phyloP scores from a whole-genome alignment of 345 rosid species.

The Salix caprea region DNA sequence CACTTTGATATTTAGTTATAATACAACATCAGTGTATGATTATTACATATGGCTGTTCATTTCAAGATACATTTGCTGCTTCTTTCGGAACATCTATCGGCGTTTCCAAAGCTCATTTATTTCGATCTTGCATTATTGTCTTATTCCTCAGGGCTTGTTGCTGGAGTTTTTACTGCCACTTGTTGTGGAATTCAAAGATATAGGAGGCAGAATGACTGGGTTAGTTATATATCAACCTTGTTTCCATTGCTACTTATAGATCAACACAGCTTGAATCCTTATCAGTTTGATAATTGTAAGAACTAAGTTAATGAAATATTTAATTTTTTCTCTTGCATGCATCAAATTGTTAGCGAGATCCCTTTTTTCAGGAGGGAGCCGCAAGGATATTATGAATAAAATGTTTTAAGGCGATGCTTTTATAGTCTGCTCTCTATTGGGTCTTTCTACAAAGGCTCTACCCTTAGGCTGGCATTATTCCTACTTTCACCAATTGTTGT shows the following conservation, averaged over 20 bases:
- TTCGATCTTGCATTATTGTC: background rate
- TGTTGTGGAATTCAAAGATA: conserved; percentile 64
- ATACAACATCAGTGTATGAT: too few species aligned
- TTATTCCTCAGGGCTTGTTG: conserved; percentile 54
- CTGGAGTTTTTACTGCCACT: conserved; percentile 59
- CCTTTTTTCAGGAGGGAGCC: background rate
- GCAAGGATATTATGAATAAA: too few species aligned
- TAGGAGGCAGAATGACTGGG: conserved; percentile 68
- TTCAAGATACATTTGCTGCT: background rate
- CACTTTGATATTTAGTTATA: too few species aligned
- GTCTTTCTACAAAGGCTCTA: background rate
- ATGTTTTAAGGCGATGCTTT: background rate
- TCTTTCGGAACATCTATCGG: too few species aligned
- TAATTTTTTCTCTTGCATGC: background rate
- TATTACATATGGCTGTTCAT: too few species aligned
- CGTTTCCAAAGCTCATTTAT: too few species aligned
- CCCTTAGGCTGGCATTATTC: background rate
- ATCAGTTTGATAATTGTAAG: background rate
- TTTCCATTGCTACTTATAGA: background rate
- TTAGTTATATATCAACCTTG: conserved; percentile 32
- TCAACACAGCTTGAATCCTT: background rate
- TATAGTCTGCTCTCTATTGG: background rate
- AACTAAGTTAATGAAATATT: background rate
- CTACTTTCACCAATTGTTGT: background rate
- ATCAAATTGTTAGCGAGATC: background rate